Percentiles rank a stretch among this genome's conserved stretches.
These are phyloP conservation scores for Metschnikowia lunata DNA, from an alignment of 805 yeast genomes.

Conservation along the genomic window DNA sequence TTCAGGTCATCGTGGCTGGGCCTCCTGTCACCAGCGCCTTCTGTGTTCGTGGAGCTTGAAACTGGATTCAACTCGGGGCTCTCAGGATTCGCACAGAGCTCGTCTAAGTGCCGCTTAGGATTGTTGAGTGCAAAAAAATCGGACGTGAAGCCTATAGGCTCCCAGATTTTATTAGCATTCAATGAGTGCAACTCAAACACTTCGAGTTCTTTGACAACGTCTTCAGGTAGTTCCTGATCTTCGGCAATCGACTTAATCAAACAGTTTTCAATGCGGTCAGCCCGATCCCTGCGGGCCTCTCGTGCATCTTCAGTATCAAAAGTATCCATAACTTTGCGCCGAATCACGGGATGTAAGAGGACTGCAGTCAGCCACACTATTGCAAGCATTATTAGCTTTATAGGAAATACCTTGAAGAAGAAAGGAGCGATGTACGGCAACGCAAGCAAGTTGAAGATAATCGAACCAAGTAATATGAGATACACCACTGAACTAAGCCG, in stretches of 20 bases:
- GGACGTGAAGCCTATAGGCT: slow-evolving; percentile 51
- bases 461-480: slow-evolving; percentile 29
- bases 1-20: neutral
- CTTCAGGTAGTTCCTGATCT: slow-evolving; percentile 7
- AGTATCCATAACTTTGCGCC: slow-evolving; percentile 43
- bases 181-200: slow-evolving; percentile 64
- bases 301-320: slow-evolving; percentile 65
- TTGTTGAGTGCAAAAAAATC: slow-evolving; percentile 50
- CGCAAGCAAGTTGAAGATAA: slow-evolving; percentile 20
- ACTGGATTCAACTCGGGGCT: slow-evolving; percentile 1
- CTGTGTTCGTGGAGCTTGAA: slow-evolving; percentile 1
- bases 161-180: slow-evolving; percentile 55
- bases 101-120: slow-evolving; percentile 19
- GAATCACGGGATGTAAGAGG: slow-evolving; percentile 50
- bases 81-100: slow-evolving; percentile 6
- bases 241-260: slow-evolving; percentile 15
- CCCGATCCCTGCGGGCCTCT: slow-evolving; percentile 41
- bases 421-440: slow-evolving; percentile 28
- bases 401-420: slow-evolving; percentile 25
- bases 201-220: slow-evolving; percentile 44
- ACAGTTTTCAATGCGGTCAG: slow-evolving; percentile 46
- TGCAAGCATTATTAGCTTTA: slow-evolving; percentile 30
- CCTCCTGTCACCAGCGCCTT: neutral
- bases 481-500: slow-evolving; percentile 51
- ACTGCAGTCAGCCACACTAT: slow-evolving; percentile 47